A percentile compares a stretch with the other conserved stretches of the same genome.
Conservation (phyloP, 371 early-diverging fungal genomes). For the Mortierella polycephala region DNA sequence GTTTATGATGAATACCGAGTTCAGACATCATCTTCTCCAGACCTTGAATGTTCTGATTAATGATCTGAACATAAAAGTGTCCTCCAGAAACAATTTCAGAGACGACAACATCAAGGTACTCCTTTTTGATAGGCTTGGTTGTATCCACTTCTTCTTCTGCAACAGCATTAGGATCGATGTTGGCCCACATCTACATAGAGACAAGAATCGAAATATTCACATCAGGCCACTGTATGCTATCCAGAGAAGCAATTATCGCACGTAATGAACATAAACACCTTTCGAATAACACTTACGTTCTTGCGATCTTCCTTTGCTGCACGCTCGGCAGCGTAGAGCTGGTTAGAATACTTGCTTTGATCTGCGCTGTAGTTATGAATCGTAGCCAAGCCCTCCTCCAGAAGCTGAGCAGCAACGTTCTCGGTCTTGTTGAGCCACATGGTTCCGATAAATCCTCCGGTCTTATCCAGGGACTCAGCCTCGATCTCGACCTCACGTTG, state of each 20-base stretch:
- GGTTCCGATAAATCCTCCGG: conserved; percentile 90
- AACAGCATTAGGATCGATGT: conserved; percentile 52
- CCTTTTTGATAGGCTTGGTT: conserved; percentile 65
- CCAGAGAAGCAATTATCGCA: background rate
- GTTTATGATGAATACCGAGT: conserved; percentile 73
- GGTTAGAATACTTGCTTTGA: conserved; percentile 75
- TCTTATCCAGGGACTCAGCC: conserved; percentile 88
- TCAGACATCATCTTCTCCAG: conserved; percentile 89
- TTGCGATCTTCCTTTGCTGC: conserved; percentile 73
- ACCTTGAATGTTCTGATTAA: conserved; percentile 73
- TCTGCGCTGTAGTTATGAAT: conserved; percentile 89
- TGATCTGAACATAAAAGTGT: conserved; percentile 82
- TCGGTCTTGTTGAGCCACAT: conserved; percentile 75
- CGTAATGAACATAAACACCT: background rate
- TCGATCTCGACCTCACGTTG: conserved; percentile 94
- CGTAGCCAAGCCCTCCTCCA: conserved; percentile 83
- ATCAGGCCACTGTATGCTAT: background rate
- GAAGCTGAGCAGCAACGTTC: conserved; percentile 73
- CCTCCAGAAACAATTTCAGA: conserved; percentile 82
- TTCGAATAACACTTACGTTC: conserved; percentile 55
- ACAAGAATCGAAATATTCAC: background rate
- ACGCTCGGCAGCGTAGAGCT: conserved; percentile 84
- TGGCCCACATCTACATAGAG: conserved; percentile 33
- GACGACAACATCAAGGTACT: conserved; percentile 84
- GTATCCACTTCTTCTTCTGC: conserved; percentile 53